Conservation (phyloP, 2,329 filamentous ascomycete species). For the Pseudogymnoascus sp. region DNA sequence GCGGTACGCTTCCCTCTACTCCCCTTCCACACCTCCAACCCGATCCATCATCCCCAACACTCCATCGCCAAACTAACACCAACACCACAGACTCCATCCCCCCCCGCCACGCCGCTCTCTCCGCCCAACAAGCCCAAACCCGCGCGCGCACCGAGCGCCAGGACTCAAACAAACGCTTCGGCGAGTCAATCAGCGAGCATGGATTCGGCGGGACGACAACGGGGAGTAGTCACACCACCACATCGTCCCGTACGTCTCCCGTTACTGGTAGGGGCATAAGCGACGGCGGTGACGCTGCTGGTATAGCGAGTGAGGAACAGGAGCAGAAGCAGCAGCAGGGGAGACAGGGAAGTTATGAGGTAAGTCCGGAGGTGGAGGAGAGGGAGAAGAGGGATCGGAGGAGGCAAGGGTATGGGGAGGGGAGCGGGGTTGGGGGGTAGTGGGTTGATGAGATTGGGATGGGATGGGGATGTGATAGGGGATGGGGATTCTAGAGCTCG, state of each 20-base stretch:
- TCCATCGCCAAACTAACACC: not conserved
- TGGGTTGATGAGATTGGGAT: not conserved
- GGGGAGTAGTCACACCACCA: not conserved
- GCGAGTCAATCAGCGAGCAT: constrained; percentile 4
- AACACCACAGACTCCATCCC: not conserved
- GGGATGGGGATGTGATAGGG: not conserved
- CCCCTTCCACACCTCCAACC: constrained; percentile 23
- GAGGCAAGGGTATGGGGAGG: not conserved
- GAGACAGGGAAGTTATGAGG: not conserved
- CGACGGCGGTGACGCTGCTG: not conserved
- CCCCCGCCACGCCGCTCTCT: not conserved
- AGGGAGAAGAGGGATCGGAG: not conserved
- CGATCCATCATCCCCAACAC: not conserved
- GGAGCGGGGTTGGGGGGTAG: not conserved
- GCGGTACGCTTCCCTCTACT: constrained; percentile 27
- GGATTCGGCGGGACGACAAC: constrained; percentile 5
- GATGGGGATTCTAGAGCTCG: not conserved
- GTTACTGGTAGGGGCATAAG: not conserved
- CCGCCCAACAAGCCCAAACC: not conserved
- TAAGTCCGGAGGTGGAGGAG: not conserved
- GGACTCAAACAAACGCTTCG: not conserved
- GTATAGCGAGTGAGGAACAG: too few relatives aligned
- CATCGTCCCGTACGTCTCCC: not conserved
- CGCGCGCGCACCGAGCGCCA: not conserved
- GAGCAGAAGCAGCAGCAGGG: not conserved